Percentiles rank a stretch among this genome's conserved stretches.
These are phyloP conservation scores for Malassezia pachydermatis DNA, from an alignment of 1,284 basidiomycete genomes.

Conservation along the genomic window DNA sequence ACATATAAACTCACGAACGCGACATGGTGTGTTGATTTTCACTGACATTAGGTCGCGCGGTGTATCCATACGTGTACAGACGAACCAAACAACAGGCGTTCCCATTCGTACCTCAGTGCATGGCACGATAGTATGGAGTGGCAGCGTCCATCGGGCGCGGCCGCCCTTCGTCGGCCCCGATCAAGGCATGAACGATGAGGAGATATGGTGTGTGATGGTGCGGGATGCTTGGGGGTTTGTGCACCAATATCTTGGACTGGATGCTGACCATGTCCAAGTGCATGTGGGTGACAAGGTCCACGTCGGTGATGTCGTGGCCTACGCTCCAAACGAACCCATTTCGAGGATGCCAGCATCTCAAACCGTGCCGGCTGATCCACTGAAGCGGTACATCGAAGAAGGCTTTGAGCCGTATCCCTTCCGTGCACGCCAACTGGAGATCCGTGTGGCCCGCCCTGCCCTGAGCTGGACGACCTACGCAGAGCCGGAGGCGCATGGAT, in stretches of 20 bases:
- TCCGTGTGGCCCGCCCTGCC: conserved; percentile 32
- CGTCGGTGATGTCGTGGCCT: conserved; percentile 27
- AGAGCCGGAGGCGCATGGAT: conserved; percentile 23
- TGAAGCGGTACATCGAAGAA: conserved; percentile 15
- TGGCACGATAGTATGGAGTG: conserved; percentile 34
- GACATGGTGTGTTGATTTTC: conserved; percentile 1
- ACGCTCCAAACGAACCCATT: conserved; percentile 20
- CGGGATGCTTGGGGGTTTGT: conserved; percentile 38
- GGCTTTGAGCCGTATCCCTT: conserved; percentile 27
- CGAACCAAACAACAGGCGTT: conserved; percentile 20
- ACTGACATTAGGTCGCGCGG: conserved; percentile 4
- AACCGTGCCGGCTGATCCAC: conserved; percentile 28
- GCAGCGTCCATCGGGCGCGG: conserved; percentile 17
- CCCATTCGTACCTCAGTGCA: conserved; percentile 30
- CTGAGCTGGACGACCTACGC: conserved; percentile 24
- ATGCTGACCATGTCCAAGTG: conserved; percentile 11
- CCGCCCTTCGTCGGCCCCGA: conserved; percentile 27
- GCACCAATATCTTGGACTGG: conserved; percentile 33
- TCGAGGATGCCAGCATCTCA: conserved; percentile 19
- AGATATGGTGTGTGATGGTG: conserved; percentile 28
- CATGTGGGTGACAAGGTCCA: conserved; percentile 24
- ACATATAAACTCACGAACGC: not conserved
- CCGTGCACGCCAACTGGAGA: conserved; percentile 27
- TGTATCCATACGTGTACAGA: conserved; percentile 12
- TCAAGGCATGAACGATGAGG: conserved; percentile 28